phyloP scores from a whole-genome alignment of 805 yeast species.

The Candida maesae region DNA sequence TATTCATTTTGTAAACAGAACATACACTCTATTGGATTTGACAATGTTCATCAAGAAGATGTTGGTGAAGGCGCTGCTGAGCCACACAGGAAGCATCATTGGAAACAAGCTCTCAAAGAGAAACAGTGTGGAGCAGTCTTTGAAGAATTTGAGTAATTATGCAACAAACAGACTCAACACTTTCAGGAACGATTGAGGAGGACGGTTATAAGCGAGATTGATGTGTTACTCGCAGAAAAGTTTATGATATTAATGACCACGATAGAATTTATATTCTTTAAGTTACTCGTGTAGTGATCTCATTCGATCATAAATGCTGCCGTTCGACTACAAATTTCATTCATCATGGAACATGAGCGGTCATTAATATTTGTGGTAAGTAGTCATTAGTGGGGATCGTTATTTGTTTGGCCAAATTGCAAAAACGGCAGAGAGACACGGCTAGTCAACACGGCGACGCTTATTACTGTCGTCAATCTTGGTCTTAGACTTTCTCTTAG shows the following conservation, averaged over 20 bases:
- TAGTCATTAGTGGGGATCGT: background rate
- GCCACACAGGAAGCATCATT: conserved; percentile 71
- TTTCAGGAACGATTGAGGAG: conserved; percentile 14
- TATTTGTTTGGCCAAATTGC: too few relatives aligned
- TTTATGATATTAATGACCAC: too few relatives aligned
- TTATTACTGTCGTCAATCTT: conserved; percentile 28
- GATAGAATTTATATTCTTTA: too few relatives aligned
- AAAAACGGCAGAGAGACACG: too few relatives aligned
- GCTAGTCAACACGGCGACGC: conserved; percentile 26
- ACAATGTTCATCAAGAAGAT: conserved; percentile 58
- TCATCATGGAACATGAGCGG: too few relatives aligned
- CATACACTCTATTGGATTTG: conserved; percentile 73
- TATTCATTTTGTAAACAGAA: conserved; percentile 52
- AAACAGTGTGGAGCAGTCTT: conserved; percentile 21
- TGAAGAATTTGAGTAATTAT: conserved; percentile 23
- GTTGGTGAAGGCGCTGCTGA: conserved; percentile 51
- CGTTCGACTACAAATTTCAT: too few relatives aligned
- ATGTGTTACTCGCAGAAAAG: too few relatives aligned
- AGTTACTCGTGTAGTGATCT: too few relatives aligned
- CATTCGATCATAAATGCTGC: too few relatives aligned
- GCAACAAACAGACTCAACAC: conserved; percentile 22
- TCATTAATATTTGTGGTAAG: background rate
- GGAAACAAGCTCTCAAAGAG: conserved; percentile 63
- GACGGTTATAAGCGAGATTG: background rate
- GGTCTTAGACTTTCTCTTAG: conserved; percentile 37